Base-by-base conservation (phyloP, 108 stramenopile genomes). In the Fragilariopsis cylindrus region DNA sequence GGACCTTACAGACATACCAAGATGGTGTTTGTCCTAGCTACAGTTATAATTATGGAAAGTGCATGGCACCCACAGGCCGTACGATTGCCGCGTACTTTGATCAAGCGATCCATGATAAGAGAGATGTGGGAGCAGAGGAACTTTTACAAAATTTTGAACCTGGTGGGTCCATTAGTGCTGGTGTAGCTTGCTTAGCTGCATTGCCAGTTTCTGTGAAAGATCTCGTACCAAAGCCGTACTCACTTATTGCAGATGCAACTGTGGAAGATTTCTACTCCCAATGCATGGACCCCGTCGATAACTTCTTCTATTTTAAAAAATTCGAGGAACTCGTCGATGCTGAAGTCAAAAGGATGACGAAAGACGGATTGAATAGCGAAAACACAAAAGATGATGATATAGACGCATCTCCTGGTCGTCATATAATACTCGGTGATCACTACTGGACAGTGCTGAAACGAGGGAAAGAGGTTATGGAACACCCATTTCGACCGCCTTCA, bases 1-100 rank as follows among this genome's bases (percentile, higher is more conserved):
- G 94, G 95, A 94, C 88, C 64, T 62, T 97, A 48, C 89, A 94
- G 58, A 93, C 89, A 0, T 92, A 91, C 75, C 88, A 84, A 70
- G 83, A 91, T 60, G 93, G 93, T 7, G 71, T 81, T 44, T 88
- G 88, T 57, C 64, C 78, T n/a, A 82, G 91, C 73, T 96, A 88
- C 50, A 80, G 74, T 5, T 96, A 84, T 71, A 87, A 91, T 64
- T 96, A 96, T 66, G 94, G 91, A 5, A 80, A 73, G 12, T 80
- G 86, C 3, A 39, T 81, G 30, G 75, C 90, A 12, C 92, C 90
- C 56, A 73, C 83, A 11, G 81, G 87, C 7, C 15, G 54, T n/a
- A 79, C 84, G 8, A 70, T 88, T 60, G 58, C 79, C 15, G 54
- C 53, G 7, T 87, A 69, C 73, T 78, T 88, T 30, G 48, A 74